Evolutionary conservation across 306 rosid species (phyloP).

Genomic region (Rosa persica): DNA sequence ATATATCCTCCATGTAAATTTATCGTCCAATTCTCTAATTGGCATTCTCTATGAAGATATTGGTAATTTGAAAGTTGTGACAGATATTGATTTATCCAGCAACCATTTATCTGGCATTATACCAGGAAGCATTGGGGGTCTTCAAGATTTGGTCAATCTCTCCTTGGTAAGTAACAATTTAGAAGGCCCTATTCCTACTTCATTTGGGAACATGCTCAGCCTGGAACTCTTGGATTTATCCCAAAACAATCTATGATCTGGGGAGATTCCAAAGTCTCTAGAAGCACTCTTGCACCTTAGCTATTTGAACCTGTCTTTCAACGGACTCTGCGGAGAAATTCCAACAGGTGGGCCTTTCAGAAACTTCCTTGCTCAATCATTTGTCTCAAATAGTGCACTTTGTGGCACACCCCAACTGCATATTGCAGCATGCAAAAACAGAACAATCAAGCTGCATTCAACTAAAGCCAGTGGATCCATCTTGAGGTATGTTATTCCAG

Average conservation of each 20-base stretch:
- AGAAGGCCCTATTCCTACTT: too few relatives aligned
- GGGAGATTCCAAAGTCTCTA: neutral
- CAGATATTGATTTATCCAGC: too few relatives aligned
- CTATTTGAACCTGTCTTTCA: neutral
- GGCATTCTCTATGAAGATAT: too few relatives aligned
- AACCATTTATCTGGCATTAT: too few relatives aligned
- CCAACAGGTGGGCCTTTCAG: conserved; percentile 22
- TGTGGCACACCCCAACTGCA: conserved; percentile 20
- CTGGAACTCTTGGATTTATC: conserved; percentile 7
- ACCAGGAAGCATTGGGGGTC: too few relatives aligned
- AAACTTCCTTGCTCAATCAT: conserved; percentile 23
- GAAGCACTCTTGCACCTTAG: neutral
- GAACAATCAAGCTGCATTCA: neutral
- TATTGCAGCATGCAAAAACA: conserved; percentile 13
- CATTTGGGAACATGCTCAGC: neutral
- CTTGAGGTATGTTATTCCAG: neutral
- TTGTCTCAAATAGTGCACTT: conserved; percentile 19
- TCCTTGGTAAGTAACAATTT: too few relatives aligned
- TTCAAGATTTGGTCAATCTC: too few relatives aligned
- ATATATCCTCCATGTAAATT: too few relatives aligned
- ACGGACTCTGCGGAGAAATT: conserved; percentile 22
- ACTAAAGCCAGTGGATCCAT: too few relatives aligned
- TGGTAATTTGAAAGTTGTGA: too few relatives aligned
- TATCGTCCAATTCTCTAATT: too few relatives aligned
- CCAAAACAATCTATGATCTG: neutral